Conservation (phyloP, 2,329 filamentous ascomycete species). For the Piedraia hortae region DNA sequence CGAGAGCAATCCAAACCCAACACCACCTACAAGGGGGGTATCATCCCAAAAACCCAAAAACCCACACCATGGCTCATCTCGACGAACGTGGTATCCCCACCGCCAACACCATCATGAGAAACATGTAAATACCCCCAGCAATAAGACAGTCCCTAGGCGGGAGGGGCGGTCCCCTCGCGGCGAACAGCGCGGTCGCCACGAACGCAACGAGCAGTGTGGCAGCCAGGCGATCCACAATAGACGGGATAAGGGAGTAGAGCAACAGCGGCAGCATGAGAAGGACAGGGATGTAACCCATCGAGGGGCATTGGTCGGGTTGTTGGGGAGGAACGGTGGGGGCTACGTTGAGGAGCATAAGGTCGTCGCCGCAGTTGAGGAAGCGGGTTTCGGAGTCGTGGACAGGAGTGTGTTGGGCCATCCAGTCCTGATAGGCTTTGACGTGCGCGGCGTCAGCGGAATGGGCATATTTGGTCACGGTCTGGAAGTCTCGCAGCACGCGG, state of each 20-base stretch:
- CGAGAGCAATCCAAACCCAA: too few relatives aligned
- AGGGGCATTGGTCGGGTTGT: slow-evolving; percentile 1
- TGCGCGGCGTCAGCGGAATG: slow-evolving; percentile 24
- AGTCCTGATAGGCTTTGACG: slow-evolving; percentile 25
- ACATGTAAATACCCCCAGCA: too few relatives aligned
- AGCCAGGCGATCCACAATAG: slow-evolving; percentile 15
- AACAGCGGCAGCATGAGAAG: slow-evolving; percentile 16
- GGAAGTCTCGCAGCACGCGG: slow-evolving; percentile 31
- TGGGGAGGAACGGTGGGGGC: background rate
- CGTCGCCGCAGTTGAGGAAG: slow-evolving; percentile 28
- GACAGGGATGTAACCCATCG: slow-evolving; percentile 12
- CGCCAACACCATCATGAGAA: too few relatives aligned
- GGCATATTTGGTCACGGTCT: slow-evolving; percentile 23
- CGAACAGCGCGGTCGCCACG: too few relatives aligned
- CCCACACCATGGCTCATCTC: too few relatives aligned
- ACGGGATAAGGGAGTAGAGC: slow-evolving; percentile 17
- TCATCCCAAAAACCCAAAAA: too few relatives aligned
- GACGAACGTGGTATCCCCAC: too few relatives aligned
- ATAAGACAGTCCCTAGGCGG: too few relatives aligned
- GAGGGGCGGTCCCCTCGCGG: too few relatives aligned
- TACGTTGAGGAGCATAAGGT: slow-evolving; percentile 21
- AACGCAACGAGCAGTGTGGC: slow-evolving; percentile 15
- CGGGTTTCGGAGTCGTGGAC: slow-evolving; percentile 31
- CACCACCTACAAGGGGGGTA: too few relatives aligned
- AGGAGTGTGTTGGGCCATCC: slow-evolving; percentile 26